These are phyloP conservation scores for Candida adriatica DNA, from an alignment of 805 yeast genomes.

Conservation along the genomic window DNA sequence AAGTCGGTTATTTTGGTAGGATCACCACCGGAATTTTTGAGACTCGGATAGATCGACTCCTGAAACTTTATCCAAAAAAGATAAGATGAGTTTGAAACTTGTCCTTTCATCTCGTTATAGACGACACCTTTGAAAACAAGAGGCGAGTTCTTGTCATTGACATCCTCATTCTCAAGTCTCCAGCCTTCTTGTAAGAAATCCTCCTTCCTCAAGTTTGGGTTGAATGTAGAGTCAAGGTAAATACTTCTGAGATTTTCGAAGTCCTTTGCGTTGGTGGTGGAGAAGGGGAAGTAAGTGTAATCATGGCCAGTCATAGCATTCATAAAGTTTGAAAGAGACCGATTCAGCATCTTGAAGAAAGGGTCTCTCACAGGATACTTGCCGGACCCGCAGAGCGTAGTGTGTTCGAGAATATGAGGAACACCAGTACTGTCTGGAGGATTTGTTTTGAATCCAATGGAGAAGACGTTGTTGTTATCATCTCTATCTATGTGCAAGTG, in stretches of 20 bases:
- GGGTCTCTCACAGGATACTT: conserved; percentile 95
- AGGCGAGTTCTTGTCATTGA: conserved; percentile 51
- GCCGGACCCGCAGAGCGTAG: conserved; percentile 89
- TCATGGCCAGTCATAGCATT: conserved; percentile 99
- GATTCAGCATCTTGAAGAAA: conserved; percentile 91
- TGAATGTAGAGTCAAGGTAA: conserved; percentile 79
- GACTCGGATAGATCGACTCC: conserved; percentile 74
- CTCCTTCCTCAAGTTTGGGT: conserved; percentile 67
- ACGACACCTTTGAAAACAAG: conserved; percentile 90
- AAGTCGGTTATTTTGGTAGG: conserved; percentile 74
- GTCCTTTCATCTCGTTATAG: conserved; percentile 98
- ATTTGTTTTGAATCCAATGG: conserved; percentile 85
- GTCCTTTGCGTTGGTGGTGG: conserved; percentile 84
- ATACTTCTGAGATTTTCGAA: conserved; percentile 79
- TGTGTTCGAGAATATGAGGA: conserved; percentile 94
- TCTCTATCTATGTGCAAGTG: conserved; percentile 83
- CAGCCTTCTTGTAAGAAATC: conserved; percentile 97
- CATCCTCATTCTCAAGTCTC: conserved; percentile 75
- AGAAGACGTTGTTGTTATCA: conserved; percentile 82
- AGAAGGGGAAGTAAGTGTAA: conserved; percentile 92
- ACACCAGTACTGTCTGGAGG: conserved; percentile 95
- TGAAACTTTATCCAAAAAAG: conserved; percentile 79
- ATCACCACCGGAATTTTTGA: conserved; percentile 92
- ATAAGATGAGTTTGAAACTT: conserved; percentile 82
- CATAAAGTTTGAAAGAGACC: conserved; percentile 95